phyloP scores from a whole-genome alignment of 805 yeast genomes.

The Spathaspora arborariae region DNA sequence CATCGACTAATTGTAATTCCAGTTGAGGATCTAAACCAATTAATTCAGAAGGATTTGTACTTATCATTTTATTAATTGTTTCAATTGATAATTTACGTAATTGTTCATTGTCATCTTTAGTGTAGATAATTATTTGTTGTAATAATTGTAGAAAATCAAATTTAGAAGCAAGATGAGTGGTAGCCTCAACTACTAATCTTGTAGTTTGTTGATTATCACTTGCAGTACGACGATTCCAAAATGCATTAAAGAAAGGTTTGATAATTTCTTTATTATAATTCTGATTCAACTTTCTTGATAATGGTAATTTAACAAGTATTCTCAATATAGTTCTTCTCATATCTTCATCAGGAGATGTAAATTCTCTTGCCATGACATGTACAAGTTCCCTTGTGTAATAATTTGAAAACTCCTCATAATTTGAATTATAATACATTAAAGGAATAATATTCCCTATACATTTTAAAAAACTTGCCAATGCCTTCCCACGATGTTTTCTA shows the following conservation, averaged over 20 bases:
- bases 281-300: constrained; percentile 53
- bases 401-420: constrained; percentile 64
- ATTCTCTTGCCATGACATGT: constrained; percentile 64
- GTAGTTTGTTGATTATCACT: constrained; percentile 52
- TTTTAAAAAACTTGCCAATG: constrained; percentile 69
- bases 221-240: constrained; percentile 84
- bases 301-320: constrained; percentile 64
- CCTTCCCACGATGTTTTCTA: constrained; percentile 69
- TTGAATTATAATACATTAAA: constrained; percentile 59
- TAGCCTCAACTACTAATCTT: constrained; percentile 66
- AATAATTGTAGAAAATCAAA: constrained; percentile 63
- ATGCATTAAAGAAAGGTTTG: constrained; percentile 60
- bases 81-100: constrained; percentile 77
- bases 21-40: constrained; percentile 58
- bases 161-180: constrained; percentile 60
- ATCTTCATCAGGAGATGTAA: constrained; percentile 80
- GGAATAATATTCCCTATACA: constrained; percentile 82
- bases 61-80: constrained; percentile 56
- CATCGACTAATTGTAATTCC: constrained; percentile 73
- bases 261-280: constrained; percentile 49
- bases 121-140: constrained; percentile 49
- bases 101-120: constrained; percentile 82
- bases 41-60: constrained; percentile 26
- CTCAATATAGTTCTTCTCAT: constrained; percentile 58
- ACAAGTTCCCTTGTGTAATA: constrained; percentile 76